Evolutionary conservation across 345 rosid species (phyloP).

Genomic region (Boechera retrofracta): DNA sequence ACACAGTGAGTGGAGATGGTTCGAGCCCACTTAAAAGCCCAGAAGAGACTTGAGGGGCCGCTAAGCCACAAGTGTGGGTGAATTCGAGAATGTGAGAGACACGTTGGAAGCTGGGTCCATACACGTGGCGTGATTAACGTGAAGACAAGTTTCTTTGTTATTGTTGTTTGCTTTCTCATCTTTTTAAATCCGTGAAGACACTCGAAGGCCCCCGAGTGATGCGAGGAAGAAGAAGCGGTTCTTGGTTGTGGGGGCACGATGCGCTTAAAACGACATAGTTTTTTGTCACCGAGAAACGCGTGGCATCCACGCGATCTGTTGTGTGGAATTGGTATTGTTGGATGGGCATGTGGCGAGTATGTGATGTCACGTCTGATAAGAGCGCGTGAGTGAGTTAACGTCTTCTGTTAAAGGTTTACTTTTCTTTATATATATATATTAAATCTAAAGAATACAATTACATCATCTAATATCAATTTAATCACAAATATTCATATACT

Average conservation of each 20-base stretch:
- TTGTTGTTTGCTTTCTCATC: constrained; percentile 3
- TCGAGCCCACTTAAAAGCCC: constrained; percentile 23
- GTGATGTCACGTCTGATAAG: neutral
- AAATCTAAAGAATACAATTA: too few species aligned
- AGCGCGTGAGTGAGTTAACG: constrained; percentile 36
- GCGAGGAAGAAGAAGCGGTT: constrained; percentile 22
- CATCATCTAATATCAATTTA: too few species aligned
- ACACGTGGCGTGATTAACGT: constrained; percentile 41
- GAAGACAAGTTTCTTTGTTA: constrained; percentile 33
- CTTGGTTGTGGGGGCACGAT: neutral
- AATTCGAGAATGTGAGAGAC: constrained; percentile 28
- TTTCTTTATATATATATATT: too few species aligned
- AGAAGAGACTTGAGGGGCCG: constrained; percentile 1
- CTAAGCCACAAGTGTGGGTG: constrained; percentile 1
- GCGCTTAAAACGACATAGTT: constrained; percentile 3
- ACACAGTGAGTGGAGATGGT: constrained; percentile 19
- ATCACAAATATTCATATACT: too few species aligned
- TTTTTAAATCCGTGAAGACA: neutral
- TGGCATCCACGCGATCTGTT: constrained; percentile 3
- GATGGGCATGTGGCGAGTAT: constrained; percentile 2
- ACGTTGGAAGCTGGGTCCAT: constrained; percentile 38
- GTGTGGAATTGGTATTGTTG: neutral
- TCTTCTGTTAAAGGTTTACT: constrained; percentile 10
- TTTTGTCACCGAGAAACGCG: neutral
- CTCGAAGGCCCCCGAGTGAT: constrained; percentile 35